Base-by-base conservation (phyloP, 306 rosid species). In the Lathyrus sativus region DNA sequence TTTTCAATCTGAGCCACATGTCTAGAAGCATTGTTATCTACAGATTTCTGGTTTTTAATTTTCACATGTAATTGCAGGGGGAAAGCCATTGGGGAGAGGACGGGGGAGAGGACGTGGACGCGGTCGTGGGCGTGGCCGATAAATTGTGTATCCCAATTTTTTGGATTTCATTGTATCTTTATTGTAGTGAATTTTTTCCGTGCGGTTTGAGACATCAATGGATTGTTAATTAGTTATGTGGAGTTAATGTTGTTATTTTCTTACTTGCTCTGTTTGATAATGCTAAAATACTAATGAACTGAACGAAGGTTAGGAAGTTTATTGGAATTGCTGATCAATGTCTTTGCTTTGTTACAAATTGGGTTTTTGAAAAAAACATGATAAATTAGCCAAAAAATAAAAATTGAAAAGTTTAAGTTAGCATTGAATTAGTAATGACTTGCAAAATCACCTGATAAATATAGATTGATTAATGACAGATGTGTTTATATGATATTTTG, bases 81-180 rank as follows among this genome's bases (percentile, higher is more conserved):
- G 97, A 78, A 91, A 75, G 82, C 76, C 97, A 56, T 49, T 87
- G 86, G 97, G 97, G 6, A 55, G 96, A 17, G 96, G 96, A 0
- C 81, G 97, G 0, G 97, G 97, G 1, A 80, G 96, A 4, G 97
- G 97, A 1, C 96, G 96, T 9, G 96, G 97, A 0, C 90, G 95
- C 0, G 93, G 97, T 0, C 96, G 97, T 9, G 97, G 92, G 0
- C 97, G 96, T 17, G 95, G 89, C 5, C 85, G 89, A 67, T 83
- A 78, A 84, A 70, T 49, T 51, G 53, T 67, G 31, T 45, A 13
- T 55, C 71, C 17, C 73, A 73, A 55, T 48, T 74, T 82, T 80
- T 74, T 72, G 78, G 74, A 67, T 56, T 22, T 53, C 76, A 78
- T 68, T 89, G 82, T 70, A 78, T 77, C 83, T 83, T 53, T 75